These are phyloP conservation scores for Parastagonospora nodorum DNA, from an alignment of 2,329 filamentous ascomycete genomes.

Conservation along the genomic window DNA sequence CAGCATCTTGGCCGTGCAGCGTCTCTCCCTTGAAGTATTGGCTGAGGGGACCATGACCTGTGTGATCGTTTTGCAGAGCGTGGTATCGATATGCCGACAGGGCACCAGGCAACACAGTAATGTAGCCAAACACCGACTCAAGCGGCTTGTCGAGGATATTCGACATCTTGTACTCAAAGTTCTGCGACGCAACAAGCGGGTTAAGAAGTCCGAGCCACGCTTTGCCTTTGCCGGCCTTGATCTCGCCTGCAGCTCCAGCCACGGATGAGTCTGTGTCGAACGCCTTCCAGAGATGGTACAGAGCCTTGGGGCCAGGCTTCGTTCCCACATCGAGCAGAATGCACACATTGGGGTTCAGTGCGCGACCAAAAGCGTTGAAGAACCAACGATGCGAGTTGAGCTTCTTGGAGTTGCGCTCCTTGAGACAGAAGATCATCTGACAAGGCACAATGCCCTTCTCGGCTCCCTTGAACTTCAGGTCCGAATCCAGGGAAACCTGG, in stretches of 20 bases:
- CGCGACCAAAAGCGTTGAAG: constrained; percentile 95
- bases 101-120: constrained; percentile 93
- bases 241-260: constrained; percentile 94
- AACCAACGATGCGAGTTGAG: constrained; percentile 99
- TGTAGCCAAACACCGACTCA: constrained; percentile 97
- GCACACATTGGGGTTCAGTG: constrained; percentile 93
- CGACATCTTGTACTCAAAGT: constrained; percentile 99
- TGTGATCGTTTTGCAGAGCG: constrained; percentile 94
- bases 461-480: constrained; percentile 97
- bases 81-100: constrained; percentile 95
- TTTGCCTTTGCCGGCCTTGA: constrained; percentile 94
- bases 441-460: constrained; percentile 98
- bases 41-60: constrained; percentile 89
- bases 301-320: constrained; percentile 80
- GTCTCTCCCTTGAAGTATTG: constrained; percentile 99
- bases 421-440: constrained; percentile 97
- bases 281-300: constrained; percentile 99
- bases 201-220: constrained; percentile 84
- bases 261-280: constrained; percentile 98
- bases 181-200: constrained; percentile 93
- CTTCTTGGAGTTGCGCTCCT: constrained; percentile 97
- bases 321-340: constrained; percentile 97
- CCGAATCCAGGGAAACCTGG: constrained; percentile 92
- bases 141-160: constrained; percentile 98
- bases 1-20: constrained; percentile 90